Base-by-base conservation (phyloP, 495 filamentous ascomycete genomes). In the Neurospora hispaniola region DNA sequence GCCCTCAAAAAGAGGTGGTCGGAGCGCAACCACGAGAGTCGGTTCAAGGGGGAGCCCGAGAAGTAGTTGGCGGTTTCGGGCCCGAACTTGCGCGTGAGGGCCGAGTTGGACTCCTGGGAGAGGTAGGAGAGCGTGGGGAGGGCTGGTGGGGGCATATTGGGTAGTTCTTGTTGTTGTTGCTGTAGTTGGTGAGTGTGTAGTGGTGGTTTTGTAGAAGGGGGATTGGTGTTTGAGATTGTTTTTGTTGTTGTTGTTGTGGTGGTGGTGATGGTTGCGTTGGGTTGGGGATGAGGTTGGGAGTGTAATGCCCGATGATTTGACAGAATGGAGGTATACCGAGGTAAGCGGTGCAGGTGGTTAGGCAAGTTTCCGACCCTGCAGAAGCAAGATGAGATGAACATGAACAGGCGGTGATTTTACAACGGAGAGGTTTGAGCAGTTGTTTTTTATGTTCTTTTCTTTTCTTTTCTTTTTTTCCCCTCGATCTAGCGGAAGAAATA, bases 41-140 rank as follows among this genome's bases (percentile, higher is more conserved):
- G 82, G 77, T 88, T 88, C 39, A 88, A 75, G 1, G 85, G 85
- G 69, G 80, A 82, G 87, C 94, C 93, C 73, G 93, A 92, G 85
- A 97, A 98, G 87, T 98, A 99, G 84, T 99, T 98, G 75, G 91
- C 89, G 14, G 93, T 89, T 83, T 98, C 96, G 75, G 86, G 90
- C 77, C 96, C 96, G 81, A 97, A 98, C 73, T 92, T 96, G 69
- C 90, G 87, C 59, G 91, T 89, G 76, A 99, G 84, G 89, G 94
- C 94, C 8, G 92, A 93, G 84, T 20, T 5, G 11, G 44, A 20
- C 77, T 92, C 87, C 78, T 91, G 87, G 38, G 78, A 78, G 48
- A 85, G 80, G 69, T 83, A 74, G 18, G 86, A 83, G 42, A 86
- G 83, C 71, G 80, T 82, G 39, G 85, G 84, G 74, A 78, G 76